Conservation (phyloP, 2,329 filamentous ascomycete species). For the Cladosporium halotolerans region DNA sequence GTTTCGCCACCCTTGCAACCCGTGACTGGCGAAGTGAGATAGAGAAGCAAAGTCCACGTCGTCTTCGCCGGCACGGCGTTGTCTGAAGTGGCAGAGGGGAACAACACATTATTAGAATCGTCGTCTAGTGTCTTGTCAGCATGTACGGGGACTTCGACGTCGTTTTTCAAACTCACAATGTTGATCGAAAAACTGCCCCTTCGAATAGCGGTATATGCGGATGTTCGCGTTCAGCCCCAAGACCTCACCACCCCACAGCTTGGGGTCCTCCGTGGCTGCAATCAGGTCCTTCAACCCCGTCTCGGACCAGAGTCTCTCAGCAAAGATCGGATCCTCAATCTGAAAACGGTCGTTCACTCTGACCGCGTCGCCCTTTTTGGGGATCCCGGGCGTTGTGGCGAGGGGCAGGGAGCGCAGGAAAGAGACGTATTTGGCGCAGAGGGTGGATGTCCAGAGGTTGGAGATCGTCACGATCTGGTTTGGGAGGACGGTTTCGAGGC, state of each 20-base stretch:
- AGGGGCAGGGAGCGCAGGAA: conserved; percentile 67
- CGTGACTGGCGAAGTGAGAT: conserved; percentile 68
- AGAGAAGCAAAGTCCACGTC: conserved; percentile 87
- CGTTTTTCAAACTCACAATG: conserved; percentile 62
- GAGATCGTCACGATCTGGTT: conserved; percentile 67
- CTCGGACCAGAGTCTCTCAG: conserved; percentile 66
- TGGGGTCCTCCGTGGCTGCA: conserved; percentile 27
- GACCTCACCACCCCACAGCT: conserved; percentile 70
- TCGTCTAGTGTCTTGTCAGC: conserved; percentile 55
- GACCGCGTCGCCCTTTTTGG: conserved; percentile 72
- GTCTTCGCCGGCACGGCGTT: conserved; percentile 55
- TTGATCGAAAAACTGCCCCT: conserved; percentile 85
- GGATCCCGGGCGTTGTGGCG: conserved; percentile 69
- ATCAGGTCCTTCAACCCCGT: conserved; percentile 64
- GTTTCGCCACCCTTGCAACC: conserved; percentile 83
- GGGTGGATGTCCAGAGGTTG: conserved; percentile 65
- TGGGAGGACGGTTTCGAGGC: conserved; percentile 50
- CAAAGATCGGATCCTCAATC: conserved; percentile 68
- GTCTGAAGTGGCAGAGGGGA: conserved; percentile 42
- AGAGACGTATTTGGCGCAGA: conserved; percentile 70
- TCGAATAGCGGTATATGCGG: conserved; percentile 76
- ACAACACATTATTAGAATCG: conserved; percentile 67
- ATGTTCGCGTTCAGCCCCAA: conserved; percentile 86
- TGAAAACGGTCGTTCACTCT: conserved; percentile 88
- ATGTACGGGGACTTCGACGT: not conserved